phyloP scores from a whole-genome alignment of 768 basidiomycete species.

The Tylopilus plumbeoviolaceoides region DNA sequence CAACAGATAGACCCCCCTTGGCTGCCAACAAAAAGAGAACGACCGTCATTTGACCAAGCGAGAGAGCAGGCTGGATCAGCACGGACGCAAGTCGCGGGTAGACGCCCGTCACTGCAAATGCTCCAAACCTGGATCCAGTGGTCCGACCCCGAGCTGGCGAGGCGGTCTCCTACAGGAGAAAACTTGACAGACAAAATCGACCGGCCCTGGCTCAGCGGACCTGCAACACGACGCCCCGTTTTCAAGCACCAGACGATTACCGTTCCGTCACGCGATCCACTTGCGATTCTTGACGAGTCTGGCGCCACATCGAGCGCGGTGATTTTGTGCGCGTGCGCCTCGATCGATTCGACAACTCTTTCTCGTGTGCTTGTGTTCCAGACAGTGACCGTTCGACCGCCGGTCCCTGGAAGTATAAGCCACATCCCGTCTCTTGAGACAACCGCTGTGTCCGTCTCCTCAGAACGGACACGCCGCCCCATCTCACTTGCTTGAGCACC shows the following conservation, averaged over 20 bases:
- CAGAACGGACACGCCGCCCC: neutral
- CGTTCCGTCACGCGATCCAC: conserved; percentile 18
- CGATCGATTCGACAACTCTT: conserved; percentile 7
- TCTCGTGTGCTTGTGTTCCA: conserved; percentile 6
- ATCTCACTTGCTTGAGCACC: neutral
- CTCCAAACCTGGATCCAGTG: conserved; percentile 10
- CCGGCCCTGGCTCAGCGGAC: conserved; percentile 14
- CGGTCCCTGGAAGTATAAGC: conserved; percentile 4
- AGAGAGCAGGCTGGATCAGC: conserved; percentile 14
- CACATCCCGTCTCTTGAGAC: conserved; percentile 19
- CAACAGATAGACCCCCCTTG: conserved; percentile 8
- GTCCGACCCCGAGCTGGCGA: conserved; percentile 13
- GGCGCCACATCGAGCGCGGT: conserved; percentile 19
- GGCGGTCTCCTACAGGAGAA: conserved; percentile 17
- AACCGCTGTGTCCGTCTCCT: neutral
- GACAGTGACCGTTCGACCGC: conserved; percentile 4
- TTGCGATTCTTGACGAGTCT: conserved; percentile 18
- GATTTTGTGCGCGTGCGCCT: conserved; percentile 13
- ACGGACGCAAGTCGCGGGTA: neutral
- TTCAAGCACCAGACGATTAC: conserved; percentile 21
- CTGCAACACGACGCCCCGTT: conserved; percentile 11
- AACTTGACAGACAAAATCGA: conserved; percentile 16
- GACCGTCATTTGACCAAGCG: conserved; percentile 17
- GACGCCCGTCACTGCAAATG: neutral
- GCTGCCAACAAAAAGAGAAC: conserved; percentile 16